A percentile compares a stretch with the other conserved stretches of the same genome.
phyloP scores from a whole-genome alignment of 208 protist species.

The Crithidia thermophila region DNA sequence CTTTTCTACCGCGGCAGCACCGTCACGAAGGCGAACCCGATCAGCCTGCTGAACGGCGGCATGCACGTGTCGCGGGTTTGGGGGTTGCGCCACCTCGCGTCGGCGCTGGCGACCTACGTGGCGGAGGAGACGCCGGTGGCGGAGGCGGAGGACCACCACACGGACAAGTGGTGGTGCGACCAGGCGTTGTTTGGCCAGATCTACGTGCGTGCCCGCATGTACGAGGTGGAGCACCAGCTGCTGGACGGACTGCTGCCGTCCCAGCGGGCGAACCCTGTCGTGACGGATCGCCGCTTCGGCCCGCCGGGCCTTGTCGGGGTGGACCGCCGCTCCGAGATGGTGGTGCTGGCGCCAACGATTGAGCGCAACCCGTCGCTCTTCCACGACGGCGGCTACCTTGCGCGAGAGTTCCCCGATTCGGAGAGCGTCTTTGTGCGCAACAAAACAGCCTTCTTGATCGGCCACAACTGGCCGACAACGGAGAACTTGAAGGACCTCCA shows the following conservation, averaged over 20 bases:
- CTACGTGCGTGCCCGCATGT: conserved; percentile 32
- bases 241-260: conserved; percentile 15
- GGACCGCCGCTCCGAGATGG: conserved; percentile 31
- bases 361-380: conserved; percentile 15
- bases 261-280: conserved; percentile 8
- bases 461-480: conserved; percentile 13
- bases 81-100: conserved; percentile 26
- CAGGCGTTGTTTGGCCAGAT: conserved; percentile 35
- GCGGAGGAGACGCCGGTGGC: conserved; percentile 20
- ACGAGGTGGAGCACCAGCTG: conserved; percentile 35
- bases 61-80: conserved; percentile 40
- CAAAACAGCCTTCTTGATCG: conserved; percentile 16
- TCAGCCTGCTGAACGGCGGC: conserved; percentile 31
- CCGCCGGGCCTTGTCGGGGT: conserved; percentile 17
- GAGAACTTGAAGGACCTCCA: neutral
- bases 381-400: conserved; percentile 27
- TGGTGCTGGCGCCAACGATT: conserved; percentile 12
- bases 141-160: conserved; percentile 14
- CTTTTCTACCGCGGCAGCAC: conserved; percentile 29
- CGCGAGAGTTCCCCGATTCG: conserved; percentile 12
- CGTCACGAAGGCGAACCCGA: conserved; percentile 16
- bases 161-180: conserved; percentile 32
- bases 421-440: conserved; percentile 6
- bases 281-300: conserved; percentile 5
- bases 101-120: conserved; percentile 16